Evolutionary conservation across 495 filamentous ascomycete genomes (phyloP), one percentile per base, ranked within the genome.

Genomic region (Aspergillus kassunensis): DNA sequence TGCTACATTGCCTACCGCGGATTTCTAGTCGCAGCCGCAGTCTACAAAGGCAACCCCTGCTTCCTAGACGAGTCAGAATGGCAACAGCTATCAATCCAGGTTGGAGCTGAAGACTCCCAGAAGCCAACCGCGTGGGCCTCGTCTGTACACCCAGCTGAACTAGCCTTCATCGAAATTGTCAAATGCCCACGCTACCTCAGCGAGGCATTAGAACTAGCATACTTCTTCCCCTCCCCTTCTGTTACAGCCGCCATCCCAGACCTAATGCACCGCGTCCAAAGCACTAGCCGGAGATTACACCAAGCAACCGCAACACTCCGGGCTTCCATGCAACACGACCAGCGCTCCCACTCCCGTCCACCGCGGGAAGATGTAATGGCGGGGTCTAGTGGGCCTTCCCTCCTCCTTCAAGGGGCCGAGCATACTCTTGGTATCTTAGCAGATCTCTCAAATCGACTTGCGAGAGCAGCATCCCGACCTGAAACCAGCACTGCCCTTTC

Each of bases 1-100:
- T 69, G 60, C 35, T 71, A 57, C 47, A 59, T 66, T 16, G 58
- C 63, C 0, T 69, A 69, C 45, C 58, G 68, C 6, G 68, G 68
- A 0, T 69, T 71, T 19, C 51, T 68, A 29, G 56, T 71, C 15
- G 61, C 65, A 1, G 58, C 61, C 0, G 64, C 68, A 0, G 39
- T 71, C 1, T 61, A 62, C 27, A 53, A 65, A 27, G 64, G 59
- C 1, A 56, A 60, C 9, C 56, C 59, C 1, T 71, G 68, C 30
- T 71, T 71, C 15, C 55, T 71, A 3, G 68, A 68, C 25, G 35
- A 55, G 16, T 53, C 56, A 8, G 66, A 66, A 12, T 71, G 68
- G 68, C 60, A 62, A 40, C 37, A 43, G 3, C 58, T 62, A 19
- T 45, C 66, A 4, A 8, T 21, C 25, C 42, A 56, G 18, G 30